phyloP scores from a whole-genome alignment of 2,329 filamentous ascomycete species.

The Hymenoscyphus albidus region DNA sequence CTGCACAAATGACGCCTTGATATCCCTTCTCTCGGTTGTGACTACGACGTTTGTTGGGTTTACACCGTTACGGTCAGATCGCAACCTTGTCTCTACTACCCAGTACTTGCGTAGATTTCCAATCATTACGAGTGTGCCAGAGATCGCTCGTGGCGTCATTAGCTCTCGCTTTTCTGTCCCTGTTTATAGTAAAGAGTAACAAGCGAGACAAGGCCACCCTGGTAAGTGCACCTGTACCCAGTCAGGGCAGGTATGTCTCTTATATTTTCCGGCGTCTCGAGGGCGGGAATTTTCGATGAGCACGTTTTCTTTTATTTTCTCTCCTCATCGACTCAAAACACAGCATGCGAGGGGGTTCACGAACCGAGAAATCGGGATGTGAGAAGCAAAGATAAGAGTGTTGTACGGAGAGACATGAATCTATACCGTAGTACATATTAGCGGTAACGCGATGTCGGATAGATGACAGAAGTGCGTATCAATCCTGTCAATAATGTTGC shows the following conservation, averaged over 20 bases:
- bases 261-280: not conserved
- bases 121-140: not conserved
- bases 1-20: not conserved
- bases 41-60: not conserved
- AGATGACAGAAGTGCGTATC: not conserved
- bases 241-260: not conserved
- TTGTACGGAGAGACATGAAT: not conserved
- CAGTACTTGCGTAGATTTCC: not conserved
- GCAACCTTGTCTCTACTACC: not conserved
- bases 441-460: not conserved
- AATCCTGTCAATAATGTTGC: not conserved
- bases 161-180: not conserved
- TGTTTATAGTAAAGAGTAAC: not conserved
- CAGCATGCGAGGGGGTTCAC: not conserved
- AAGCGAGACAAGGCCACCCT: not conserved
- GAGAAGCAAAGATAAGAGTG: not conserved
- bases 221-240: not conserved
- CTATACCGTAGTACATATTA: not conserved
- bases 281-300: not conserved
- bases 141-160: not conserved
- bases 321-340: not conserved
- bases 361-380: not conserved
- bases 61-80: not conserved
- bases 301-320: not conserved
- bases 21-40: not conserved